These are phyloP conservation scores for Podospora fimiseda DNA, from an alignment of 495 filamentous ascomycete genomes.

Conservation along the genomic window DNA sequence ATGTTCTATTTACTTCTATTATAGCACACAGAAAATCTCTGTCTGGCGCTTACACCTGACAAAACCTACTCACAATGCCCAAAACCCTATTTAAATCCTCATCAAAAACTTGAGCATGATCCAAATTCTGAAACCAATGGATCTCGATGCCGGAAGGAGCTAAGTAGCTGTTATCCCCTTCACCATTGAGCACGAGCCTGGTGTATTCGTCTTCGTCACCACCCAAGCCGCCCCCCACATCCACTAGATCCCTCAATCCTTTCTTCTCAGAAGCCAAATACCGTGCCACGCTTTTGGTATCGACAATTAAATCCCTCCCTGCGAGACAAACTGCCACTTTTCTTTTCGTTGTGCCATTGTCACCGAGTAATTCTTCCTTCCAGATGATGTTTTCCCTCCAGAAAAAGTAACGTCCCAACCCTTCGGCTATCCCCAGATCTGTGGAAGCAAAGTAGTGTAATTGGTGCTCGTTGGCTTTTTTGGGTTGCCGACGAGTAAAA, in stretches of 20 bases:
- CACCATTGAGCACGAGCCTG: no score
- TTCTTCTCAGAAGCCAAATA: constrained; percentile 50
- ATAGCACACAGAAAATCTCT: no score
- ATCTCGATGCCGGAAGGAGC: constrained; percentile 50
- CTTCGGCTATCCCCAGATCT: constrained; percentile 56
- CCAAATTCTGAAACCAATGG: constrained; percentile 54
- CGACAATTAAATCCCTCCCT: constrained; percentile 58
- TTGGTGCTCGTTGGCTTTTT: constrained; percentile 54
- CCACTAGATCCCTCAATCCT: no score
- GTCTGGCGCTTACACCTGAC: no score
- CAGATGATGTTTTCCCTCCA: constrained; percentile 63
- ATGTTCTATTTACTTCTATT: not conserved
- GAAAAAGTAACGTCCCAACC: constrained; percentile 56
- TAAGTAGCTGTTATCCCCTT: constrained; percentile 24
- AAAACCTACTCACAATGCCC: constrained; percentile 37
- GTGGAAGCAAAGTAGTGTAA: constrained; percentile 62
- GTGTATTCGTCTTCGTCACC: no score
- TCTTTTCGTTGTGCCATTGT: constrained; percentile 14
- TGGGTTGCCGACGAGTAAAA: constrained; percentile 52
- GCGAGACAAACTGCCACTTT: constrained; percentile 51
- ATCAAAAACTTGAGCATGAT: constrained; percentile 68
- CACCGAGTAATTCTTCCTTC: constrained; percentile 50
- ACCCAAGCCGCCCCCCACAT: constrained; percentile 23
- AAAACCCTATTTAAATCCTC: constrained; percentile 37
- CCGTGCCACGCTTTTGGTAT: constrained; percentile 49